Conservation (phyloP, 2,329 filamentous ascomycete genomes). For the Beauveria varroae region DNA sequence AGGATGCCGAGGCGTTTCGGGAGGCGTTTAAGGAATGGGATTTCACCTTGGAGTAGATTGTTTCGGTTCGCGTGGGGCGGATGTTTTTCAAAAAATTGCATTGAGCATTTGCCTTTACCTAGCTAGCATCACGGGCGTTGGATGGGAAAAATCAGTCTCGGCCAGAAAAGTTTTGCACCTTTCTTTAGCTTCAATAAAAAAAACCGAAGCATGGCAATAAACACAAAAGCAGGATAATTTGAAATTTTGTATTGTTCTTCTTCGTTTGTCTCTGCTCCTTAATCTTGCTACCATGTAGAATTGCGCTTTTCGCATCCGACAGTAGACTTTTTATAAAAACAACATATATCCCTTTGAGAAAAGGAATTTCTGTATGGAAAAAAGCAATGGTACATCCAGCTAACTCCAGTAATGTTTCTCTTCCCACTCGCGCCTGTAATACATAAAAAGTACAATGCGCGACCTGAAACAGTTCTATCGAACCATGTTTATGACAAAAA, state of each 20-base stretch:
- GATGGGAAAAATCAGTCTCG: neutral
- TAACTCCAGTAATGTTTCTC: conserved; percentile 9
- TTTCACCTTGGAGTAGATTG: conserved; percentile 49
- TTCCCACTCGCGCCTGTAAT: conserved; percentile 1
- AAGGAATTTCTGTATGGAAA: neutral
- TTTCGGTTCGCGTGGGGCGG: neutral
- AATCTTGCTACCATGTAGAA: neutral
- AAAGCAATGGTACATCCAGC: conserved; percentile 6
- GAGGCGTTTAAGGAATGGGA: conserved; percentile 79
- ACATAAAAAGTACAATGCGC: neutral
- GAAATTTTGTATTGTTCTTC: neutral
- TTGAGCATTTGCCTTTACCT: neutral
- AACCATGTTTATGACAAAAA: conserved; percentile 9
- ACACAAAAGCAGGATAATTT: neutral
- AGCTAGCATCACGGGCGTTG: neutral
- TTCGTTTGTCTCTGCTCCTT: neutral
- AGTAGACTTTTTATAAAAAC: conserved; percentile 2
- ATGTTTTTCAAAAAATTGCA: neutral
- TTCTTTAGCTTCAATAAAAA: neutral
- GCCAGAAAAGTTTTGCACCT: neutral
- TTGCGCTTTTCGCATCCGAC: neutral
- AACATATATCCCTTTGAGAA: neutral
- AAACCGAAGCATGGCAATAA: neutral
- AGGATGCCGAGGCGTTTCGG: conserved; percentile 73
- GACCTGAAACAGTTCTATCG: conserved; percentile 2